Evolutionary conservation across 2,329 filamentous ascomycete genomes (phyloP).

Genomic region (Coniochaeta prunicola): DNA sequence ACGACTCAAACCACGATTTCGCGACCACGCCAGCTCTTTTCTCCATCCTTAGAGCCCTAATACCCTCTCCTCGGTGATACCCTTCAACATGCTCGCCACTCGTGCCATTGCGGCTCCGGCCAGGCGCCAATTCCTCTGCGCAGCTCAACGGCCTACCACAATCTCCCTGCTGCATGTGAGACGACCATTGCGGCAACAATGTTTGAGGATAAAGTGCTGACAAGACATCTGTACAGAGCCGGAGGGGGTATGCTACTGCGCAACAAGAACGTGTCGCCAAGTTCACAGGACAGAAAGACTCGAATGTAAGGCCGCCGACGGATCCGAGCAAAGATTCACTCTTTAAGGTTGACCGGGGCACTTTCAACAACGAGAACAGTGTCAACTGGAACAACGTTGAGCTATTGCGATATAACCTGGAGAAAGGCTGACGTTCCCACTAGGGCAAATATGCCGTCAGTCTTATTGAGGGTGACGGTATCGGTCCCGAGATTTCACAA

Average conservation of each 20-base stretch:
- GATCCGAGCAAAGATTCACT: neutral
- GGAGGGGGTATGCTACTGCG: conserved; percentile 53
- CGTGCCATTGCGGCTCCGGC: conserved; percentile 70
- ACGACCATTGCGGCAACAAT: conserved; percentile 1
- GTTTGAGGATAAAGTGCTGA: neutral
- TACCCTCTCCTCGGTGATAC: neutral
- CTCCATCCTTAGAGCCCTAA: neutral
- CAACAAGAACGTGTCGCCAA: conserved; percentile 72
- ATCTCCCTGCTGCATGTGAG: conserved; percentile 51
- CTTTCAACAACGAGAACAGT: conserved; percentile 13
- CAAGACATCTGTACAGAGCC: conserved; percentile 28
- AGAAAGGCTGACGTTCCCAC: conserved; percentile 13
- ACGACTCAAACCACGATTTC: neutral
- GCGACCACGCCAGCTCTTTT: neutral
- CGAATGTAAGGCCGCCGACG: conserved; percentile 58
- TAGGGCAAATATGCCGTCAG: conserved; percentile 94
- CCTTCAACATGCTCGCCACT: conserved; percentile 64
- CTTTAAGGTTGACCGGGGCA: neutral
- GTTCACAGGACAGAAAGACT: conserved; percentile 85
- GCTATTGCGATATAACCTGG: conserved; percentile 3
- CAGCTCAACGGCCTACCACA: conserved; percentile 49
- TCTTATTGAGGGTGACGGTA: conserved; percentile 97
- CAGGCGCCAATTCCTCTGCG: conserved; percentile 71
- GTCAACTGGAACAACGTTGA: conserved; percentile 9
- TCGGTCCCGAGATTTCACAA: conserved; percentile 94